Base-by-base conservation (phyloP, 179 eudicot species). In the Drosera spatulata region DNA sequence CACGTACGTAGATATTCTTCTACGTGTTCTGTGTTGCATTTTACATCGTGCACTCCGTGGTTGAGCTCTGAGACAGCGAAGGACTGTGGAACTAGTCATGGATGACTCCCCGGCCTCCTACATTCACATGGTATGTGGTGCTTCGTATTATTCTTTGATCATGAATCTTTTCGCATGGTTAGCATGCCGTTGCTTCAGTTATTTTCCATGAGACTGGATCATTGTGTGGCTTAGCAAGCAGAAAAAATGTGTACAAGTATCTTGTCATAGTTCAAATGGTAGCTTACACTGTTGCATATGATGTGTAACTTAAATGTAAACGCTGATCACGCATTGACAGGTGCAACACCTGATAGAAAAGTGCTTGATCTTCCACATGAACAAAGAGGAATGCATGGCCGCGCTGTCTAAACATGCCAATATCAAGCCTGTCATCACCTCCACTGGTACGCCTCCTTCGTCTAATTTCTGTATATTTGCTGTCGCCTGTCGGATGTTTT, bases 301-400 rank as follows among this genome's bases (percentile, higher is more conserved):
- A 59, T 22, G 14, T 11, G 13, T 15, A 1, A 52, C 13, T 52
- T 8, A 1, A 22, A 6, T 12, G 10, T 52, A 5, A 15, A 5
- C 13, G 2, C 10, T 52, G 55, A 15, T 52, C n/a, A 12, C 1
- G 14, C 37, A 61, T 12, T 39, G 9, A 54, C 50, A 86, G 95
- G 95, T 86, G 77, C 95, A 86, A 60, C 95, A 86, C 68, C 63
- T 86, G 78, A 86, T 84, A 50, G 95, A 86, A 68, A 86, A 86
- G 78, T 86, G 95, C 68, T 61, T 86, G 82, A 78, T 82, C 71
- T 86, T 79, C 69, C 75, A 67, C 63, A 81, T 86, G 95, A 76
- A 66, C 10, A 86, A 86, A 74, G 87, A 86, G 61, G 95, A 86
- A 75, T 86, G 91, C 87, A 78, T 86, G 73, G 91, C 82, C 61